phyloP scores from a whole-genome alignment of 257 asterid genomes.

The Pogostemon cablin region DNA sequence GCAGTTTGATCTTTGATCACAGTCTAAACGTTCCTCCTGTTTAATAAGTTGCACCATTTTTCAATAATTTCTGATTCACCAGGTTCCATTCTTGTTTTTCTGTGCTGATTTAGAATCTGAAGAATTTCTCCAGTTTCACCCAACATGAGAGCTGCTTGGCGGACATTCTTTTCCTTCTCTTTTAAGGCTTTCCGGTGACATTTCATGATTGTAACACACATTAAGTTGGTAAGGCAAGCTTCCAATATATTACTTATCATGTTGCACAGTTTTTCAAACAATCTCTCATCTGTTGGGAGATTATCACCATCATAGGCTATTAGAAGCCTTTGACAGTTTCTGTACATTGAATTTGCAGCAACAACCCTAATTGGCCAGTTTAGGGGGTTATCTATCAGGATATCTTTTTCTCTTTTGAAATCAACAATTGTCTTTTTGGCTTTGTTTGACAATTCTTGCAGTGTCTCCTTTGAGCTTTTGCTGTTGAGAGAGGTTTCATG shows the following conservation, averaged over 20 bases:
- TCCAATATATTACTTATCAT: conserved; percentile 49
- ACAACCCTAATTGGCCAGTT: conserved; percentile 47
- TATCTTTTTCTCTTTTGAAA: conserved; percentile 39
- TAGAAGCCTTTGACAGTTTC: conserved; percentile 44
- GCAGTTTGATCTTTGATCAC: background rate
- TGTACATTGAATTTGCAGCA: conserved; percentile 52
- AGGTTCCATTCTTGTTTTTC: conserved; percentile 31
- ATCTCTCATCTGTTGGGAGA: conserved; percentile 35
- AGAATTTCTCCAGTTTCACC: conserved; percentile 52
- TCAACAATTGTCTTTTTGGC: conserved; percentile 38
- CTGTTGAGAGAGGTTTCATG: conserved; percentile 43
- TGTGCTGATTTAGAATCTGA: conserved; percentile 42
- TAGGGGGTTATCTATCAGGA: conserved; percentile 40
- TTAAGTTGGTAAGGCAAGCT: conserved; percentile 48
- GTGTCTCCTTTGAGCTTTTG: conserved; percentile 38
- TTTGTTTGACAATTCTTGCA: conserved; percentile 38
- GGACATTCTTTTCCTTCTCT: conserved; percentile 42
- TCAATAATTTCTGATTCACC: conserved; percentile 35
- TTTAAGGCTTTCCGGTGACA: conserved; percentile 43
- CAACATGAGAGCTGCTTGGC: conserved; percentile 43
- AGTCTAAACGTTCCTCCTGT: conserved; percentile 27
- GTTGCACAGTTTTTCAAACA: conserved; percentile 39
- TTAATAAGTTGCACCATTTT: conserved; percentile 43
- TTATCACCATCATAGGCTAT: conserved; percentile 31
- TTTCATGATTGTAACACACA: conserved; percentile 39